A percentile compares a stretch with the other conserved stretches of the same genome.
Evolutionary conservation across 768 basidiomycete genomes (phyloP).

Genomic region (Boletales sp.): DNA sequence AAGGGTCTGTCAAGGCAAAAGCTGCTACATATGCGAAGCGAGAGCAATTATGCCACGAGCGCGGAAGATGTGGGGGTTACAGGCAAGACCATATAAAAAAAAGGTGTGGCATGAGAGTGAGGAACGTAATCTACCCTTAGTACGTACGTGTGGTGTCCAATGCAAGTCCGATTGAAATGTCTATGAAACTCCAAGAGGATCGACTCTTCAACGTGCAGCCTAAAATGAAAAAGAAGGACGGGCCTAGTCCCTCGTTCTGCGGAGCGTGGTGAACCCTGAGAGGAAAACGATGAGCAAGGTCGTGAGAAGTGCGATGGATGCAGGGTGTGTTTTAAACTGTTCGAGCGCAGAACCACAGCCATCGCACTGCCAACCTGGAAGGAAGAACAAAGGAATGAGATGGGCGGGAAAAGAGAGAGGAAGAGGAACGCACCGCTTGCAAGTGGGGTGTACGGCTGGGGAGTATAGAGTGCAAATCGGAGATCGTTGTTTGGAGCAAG

Average conservation of each 20-base stretch:
- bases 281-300: constrained; percentile 30
- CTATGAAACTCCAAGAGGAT: constrained; percentile 15
- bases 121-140: constrained; percentile 22
- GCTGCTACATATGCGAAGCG: constrained; percentile 4
- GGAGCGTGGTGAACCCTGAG: constrained; percentile 33
- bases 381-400: background rate
- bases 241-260: constrained; percentile 27
- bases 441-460: constrained; percentile 53
- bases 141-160: constrained; percentile 28
- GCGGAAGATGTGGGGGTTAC: constrained; percentile 10
- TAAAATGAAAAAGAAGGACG: background rate
- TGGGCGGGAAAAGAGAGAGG: background rate
- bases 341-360: constrained; percentile 30
- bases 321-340: constrained; percentile 30
- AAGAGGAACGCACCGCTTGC: constrained; percentile 33
- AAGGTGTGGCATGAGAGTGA: constrained; percentile 20
- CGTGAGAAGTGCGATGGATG: constrained; percentile 31
- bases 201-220: background rate
- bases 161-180: constrained; percentile 28
- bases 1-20: constrained; percentile 6
- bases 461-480: constrained; percentile 61
- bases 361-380: constrained; percentile 26
- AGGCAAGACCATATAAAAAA: constrained; percentile 15
- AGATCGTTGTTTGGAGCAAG: constrained; percentile 52
- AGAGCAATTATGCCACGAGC: constrained; percentile 23